Evolutionary conservation across 192 early-diverging fungal species (phyloP).

Genomic region (Coemansia javaensis): DNA sequence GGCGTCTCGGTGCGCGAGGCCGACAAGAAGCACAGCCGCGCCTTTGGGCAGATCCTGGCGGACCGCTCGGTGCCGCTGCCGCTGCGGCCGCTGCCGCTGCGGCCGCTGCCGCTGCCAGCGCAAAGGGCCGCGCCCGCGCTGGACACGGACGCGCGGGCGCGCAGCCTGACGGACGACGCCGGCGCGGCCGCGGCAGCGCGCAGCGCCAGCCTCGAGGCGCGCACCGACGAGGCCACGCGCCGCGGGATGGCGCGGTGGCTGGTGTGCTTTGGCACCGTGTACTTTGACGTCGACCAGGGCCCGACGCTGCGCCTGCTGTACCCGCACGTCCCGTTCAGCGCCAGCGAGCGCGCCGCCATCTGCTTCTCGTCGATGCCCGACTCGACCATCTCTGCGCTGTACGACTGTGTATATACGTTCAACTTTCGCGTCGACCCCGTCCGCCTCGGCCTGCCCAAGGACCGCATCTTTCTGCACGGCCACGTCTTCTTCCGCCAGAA

Average conservation of each 20-base stretch:
- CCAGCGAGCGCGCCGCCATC: conserved; percentile 67
- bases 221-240: conserved; percentile 28
- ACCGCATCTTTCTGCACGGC: conserved; percentile 57
- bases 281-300: conserved; percentile 81
- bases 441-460: conserved; percentile 43
- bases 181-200: conserved; percentile 21
- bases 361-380: conserved; percentile 76
- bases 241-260: conserved; percentile 52
- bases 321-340: conserved; percentile 62
- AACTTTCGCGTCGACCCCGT: conserved; percentile 58
- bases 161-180: conserved; percentile 32
- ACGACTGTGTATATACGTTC: conserved; percentile 70
- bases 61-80: background rate
- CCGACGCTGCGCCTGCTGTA: conserved; percentile 69
- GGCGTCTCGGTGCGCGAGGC: conserved; percentile 37
- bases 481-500: conserved; percentile 95
- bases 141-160: conserved; percentile 32
- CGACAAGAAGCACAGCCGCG: conserved; percentile 19
- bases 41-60: conserved; percentile 10
- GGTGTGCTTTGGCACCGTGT: conserved; percentile 67
- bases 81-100: too few species aligned
- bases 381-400: conserved; percentile 70
- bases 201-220: conserved; percentile 47
- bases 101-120: too few species aligned
- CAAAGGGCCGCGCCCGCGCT: too few species aligned